phyloP scores from a whole-genome alignment of 2,329 filamentous ascomycete genomes.

The Colletotrichum coccodes region DNA sequence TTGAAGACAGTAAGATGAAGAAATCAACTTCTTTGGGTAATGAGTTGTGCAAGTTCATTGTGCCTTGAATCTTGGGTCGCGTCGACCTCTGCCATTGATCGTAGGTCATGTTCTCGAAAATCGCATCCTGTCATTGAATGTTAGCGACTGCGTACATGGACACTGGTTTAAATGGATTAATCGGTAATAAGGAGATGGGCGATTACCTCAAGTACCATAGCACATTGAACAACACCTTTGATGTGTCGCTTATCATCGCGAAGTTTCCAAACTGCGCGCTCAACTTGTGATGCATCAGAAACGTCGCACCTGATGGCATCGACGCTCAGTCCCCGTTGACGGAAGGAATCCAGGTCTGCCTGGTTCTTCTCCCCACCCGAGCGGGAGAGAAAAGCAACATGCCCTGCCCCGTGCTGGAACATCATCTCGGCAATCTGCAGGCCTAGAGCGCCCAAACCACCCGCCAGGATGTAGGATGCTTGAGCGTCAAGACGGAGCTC shows the following conservation, averaged over 20 bases:
- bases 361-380: constrained; percentile 15
- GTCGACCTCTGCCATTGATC: constrained; percentile 42
- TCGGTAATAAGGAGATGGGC: no score
- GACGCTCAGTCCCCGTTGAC: background rate
- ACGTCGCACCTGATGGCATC: constrained; percentile 19
- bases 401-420: constrained; percentile 37
- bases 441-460: constrained; percentile 39
- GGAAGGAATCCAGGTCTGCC: background rate
- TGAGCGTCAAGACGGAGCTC: constrained; percentile 16
- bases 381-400: constrained; percentile 43
- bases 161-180: no score
- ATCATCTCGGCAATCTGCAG: constrained; percentile 38
- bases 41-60: constrained; percentile 38
- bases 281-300: background rate
- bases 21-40: constrained; percentile 46
- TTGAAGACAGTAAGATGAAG: constrained; percentile 50
- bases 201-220: constrained; percentile 55
- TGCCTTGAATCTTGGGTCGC: constrained; percentile 46
- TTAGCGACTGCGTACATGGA: no score
- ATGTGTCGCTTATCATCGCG: constrained; percentile 39
- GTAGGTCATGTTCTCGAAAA: constrained; percentile 47
- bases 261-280: background rate
- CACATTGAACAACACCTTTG: constrained; percentile 53
- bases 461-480: constrained; percentile 15
- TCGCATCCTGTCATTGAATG: constrained; percentile 32